phyloP scores from a whole-genome alignment of 2,329 filamentous ascomycete species.

The Cercospora nicotianae region DNA sequence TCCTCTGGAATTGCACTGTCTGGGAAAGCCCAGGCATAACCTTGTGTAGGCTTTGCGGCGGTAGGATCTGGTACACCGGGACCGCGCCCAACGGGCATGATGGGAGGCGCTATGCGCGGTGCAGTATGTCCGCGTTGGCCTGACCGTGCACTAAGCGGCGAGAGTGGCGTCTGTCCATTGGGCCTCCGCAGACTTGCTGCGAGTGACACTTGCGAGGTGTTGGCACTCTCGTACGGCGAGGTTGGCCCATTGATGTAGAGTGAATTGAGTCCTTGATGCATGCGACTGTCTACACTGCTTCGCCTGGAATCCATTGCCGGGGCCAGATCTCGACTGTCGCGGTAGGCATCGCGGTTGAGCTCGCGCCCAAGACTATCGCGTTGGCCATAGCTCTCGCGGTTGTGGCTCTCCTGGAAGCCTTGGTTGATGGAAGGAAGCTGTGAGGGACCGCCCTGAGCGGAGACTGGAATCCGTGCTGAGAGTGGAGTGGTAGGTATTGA shows the following conservation, averaged over 20 bases:
- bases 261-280: constrained; percentile 70
- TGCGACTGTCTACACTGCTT: constrained; percentile 77
- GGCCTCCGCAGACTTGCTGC: constrained; percentile 64
- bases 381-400: constrained; percentile 46
- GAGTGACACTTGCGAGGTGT: constrained; percentile 73
- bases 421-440: constrained; percentile 60
- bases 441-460: constrained; percentile 37
- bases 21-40: constrained; percentile 81
- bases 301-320: constrained; percentile 61
- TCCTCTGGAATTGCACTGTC: constrained; percentile 63
- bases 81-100: constrained; percentile 66
- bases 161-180: constrained; percentile 49
- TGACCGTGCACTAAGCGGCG: constrained; percentile 43
- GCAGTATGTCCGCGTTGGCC: constrained; percentile 43
- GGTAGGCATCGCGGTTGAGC: constrained; percentile 30
- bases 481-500: constrained; percentile 47
- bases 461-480: constrained; percentile 42
- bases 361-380: constrained; percentile 31
- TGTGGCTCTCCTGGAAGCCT: constrained; percentile 43
- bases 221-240: constrained; percentile 74
- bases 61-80: constrained; percentile 62
- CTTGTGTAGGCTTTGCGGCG: constrained; percentile 76
- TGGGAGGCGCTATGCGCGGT: constrained; percentile 69
- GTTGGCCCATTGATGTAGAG: constrained; percentile 63
- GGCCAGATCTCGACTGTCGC: constrained; percentile 46